These are phyloP conservation scores for Blastomyces emzantsi DNA, from an alignment of 2,329 filamentous ascomycete species.

Conservation along the genomic window DNA sequence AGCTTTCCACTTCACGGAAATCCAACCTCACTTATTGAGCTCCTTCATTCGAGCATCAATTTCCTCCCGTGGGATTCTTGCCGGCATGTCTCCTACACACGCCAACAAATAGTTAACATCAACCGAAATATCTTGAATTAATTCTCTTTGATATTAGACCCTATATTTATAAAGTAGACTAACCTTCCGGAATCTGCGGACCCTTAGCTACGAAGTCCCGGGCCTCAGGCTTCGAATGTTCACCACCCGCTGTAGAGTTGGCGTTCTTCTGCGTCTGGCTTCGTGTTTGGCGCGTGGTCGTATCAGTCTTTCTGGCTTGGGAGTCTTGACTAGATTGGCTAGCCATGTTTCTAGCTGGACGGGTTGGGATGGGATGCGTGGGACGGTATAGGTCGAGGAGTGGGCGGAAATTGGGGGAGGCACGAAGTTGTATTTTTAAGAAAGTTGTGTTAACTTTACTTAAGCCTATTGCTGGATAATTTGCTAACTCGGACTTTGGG, in stretches of 20 bases:
- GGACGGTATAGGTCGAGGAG: neutral
- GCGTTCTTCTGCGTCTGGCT: slow-evolving; percentile 3
- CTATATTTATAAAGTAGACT: neutral
- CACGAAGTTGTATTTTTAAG: neutral
- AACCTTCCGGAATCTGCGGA: slow-evolving; percentile 8
- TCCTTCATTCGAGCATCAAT: slow-evolving; percentile 6
- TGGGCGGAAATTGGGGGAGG: neutral
- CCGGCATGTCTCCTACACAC: neutral
- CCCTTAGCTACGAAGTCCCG: slow-evolving; percentile 8
- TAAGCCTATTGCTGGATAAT: neutral
- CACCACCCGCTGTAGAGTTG: neutral
- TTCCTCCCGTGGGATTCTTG: slow-evolving; percentile 4
- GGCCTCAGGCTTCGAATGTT: neutral
- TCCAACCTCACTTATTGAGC: slow-evolving; percentile 4
- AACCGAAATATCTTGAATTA: neutral
- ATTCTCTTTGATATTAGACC: neutral
- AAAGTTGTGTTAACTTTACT: neutral
- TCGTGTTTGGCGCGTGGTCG: neutral
- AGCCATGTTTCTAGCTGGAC: neutral
- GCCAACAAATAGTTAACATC: neutral
- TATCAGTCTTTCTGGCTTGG: neutral
- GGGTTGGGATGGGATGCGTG: neutral
- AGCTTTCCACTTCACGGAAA: too few species aligned
- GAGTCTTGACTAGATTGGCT: neutral
- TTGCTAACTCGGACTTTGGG: neutral